phyloP scores from a whole-genome alignment of 1,284 basidiomycete genomes.

The Anthracocystis panici-leucophaei region DNA sequence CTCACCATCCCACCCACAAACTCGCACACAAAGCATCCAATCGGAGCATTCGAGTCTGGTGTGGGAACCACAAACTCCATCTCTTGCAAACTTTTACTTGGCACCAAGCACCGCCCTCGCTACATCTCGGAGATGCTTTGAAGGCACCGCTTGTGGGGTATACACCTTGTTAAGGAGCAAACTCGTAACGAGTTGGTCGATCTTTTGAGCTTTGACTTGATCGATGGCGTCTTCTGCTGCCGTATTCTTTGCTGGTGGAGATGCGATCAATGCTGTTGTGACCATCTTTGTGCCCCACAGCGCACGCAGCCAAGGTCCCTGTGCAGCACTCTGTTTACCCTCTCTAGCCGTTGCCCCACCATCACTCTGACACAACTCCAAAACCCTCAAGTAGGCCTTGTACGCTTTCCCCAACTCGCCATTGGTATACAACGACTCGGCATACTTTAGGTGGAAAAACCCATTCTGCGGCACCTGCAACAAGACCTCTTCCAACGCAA shows the following conservation, averaged over 20 bases:
- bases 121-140: constrained; percentile 23
- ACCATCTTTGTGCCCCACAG: constrained; percentile 67
- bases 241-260: constrained; percentile 5
- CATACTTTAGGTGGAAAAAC: constrained; percentile 83
- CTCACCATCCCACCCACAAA: too few relatives aligned
- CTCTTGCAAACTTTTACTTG: neutral
- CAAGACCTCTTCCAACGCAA: constrained; percentile 83
- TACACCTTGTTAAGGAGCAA: constrained; percentile 60
- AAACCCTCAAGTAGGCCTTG: constrained; percentile 63
- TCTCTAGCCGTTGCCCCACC: constrained; percentile 5
- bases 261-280: constrained; percentile 30
- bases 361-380: constrained; percentile 60
- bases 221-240: constrained; percentile 30
- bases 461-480: constrained; percentile 86
- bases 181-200: constrained; percentile 57
- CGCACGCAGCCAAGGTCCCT: constrained; percentile 62
- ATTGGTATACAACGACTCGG: constrained; percentile 86
- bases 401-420: constrained; percentile 73
- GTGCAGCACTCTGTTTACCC: neutral
- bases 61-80: neutral
- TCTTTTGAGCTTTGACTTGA: constrained; percentile 35
- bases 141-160: constrained; percentile 25
- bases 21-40: too few relatives aligned
- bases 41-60: neutral
- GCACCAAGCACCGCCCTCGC: constrained; percentile 22